Evolutionary conservation across 169 alveolate genomes (phyloP), one percentile per base, ranked within the genome.

Genomic region (Eimeria maxima): DNA sequence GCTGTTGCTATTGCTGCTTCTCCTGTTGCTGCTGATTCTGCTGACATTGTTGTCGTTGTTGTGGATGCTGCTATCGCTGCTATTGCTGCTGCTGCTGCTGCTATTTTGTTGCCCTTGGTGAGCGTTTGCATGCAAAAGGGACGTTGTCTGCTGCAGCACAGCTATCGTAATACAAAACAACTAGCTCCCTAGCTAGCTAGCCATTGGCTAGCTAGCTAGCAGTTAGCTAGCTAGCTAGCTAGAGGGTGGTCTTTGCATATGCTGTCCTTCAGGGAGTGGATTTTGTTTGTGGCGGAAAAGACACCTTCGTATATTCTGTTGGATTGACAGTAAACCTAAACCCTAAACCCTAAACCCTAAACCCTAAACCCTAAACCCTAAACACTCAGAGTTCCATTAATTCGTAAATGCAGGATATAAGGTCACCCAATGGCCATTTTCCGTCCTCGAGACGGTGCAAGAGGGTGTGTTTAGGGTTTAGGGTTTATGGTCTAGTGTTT

Each of bases 31-130:
- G 57, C 57, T 50, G 57, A 5, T 50, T 5, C 57, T 50, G 57
- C 11, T 50, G 57, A 11, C 11, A 11, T 5, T 50, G 57, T 5
- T 50, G 57, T 5, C 11, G 57, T 6, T n/a, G 33, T 4, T 22
- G 33, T 5, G 4, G 74, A 8, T 14, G 74, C 27, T 65, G 74
- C 20, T 65, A n/a, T n/a, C 18, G 74, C 74, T 65, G 74, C 74
- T 65, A n/a, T n/a, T 65, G 74, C 74, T 65, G 74, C 74, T 65
- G 74, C 74, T 65, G 74, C 74, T 65, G 74, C 74, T 65, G 74
- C 74, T 65, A n/a, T n/a, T 65, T 65, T 8, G 18, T 50, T 50
- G 29, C 33, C 8, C 74, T 65, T 5, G 6, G 24, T 65, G 29
- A 4, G 74, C 74, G 6, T 16, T 4, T 65, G 18, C 11, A 7